phyloP scores from a whole-genome alignment of 2,329 filamentous ascomycete species.

The Akanthomyces uredinophilus region DNA sequence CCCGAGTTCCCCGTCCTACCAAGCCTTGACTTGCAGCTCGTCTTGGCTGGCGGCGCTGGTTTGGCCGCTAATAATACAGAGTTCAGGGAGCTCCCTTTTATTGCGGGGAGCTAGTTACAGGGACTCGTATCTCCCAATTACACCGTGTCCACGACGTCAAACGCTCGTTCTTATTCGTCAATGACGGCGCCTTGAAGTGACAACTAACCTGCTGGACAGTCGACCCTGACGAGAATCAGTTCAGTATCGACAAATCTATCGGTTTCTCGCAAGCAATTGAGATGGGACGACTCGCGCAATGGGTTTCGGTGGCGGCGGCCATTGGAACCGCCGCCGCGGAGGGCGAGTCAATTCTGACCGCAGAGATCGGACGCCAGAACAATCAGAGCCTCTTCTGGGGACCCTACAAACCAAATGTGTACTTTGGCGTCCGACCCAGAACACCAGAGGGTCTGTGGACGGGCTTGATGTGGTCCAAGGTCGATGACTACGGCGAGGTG shows the following conservation, averaged over 20 bases:
- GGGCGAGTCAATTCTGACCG: conserved; percentile 37
- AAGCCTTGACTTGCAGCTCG: neutral
- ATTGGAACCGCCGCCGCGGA: conserved; percentile 24
- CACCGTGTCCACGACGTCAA: conserved; percentile 10
- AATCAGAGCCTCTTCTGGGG: conserved; percentile 94
- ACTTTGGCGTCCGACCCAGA: conserved; percentile 84
- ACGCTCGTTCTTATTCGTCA: neutral
- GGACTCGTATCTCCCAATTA: neutral
- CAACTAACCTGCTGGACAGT: neutral
- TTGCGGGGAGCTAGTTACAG: conserved; percentile 6
- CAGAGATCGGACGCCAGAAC: conserved; percentile 48
- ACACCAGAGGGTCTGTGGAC: conserved; percentile 76
- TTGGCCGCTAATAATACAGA: neutral
- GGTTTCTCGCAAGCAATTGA: neutral
- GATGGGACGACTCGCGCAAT: conserved; percentile 30
- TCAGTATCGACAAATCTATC: neutral
- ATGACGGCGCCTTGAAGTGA: neutral
- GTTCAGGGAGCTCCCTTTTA: neutral
- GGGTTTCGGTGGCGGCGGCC: conserved; percentile 26
- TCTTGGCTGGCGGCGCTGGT: neutral
- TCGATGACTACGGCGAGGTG: conserved; percentile 71
- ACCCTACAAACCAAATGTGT: conserved; percentile 87
- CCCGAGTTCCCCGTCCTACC: neutral
- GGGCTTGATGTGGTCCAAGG: conserved; percentile 82
- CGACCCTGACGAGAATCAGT: neutral